Evolutionary conservation across 169 alveolate species (phyloP).

Genomic region (Plasmodium inui): DNA sequence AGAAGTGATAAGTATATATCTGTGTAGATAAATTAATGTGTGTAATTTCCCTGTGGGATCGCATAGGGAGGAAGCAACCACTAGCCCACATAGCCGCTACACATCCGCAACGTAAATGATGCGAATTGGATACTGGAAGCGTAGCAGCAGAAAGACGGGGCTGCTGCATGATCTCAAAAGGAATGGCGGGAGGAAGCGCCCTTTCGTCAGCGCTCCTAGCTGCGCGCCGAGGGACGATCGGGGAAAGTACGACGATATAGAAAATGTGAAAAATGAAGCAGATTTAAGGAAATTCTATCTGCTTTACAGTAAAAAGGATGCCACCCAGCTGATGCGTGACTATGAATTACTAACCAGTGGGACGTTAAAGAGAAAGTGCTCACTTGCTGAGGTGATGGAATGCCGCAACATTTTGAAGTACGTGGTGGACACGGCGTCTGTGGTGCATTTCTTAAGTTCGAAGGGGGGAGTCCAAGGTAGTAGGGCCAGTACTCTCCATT

Average conservation of each 20-base stretch:
- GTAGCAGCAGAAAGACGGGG: background rate
- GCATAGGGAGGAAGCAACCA: background rate
- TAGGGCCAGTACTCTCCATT: background rate
- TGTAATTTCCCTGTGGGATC: background rate
- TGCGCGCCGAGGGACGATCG: background rate
- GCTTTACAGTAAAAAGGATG: background rate
- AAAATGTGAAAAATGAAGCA: conserved; percentile 20
- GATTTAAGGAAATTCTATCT: conserved; percentile 14
- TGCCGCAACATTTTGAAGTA: conserved; percentile 16
- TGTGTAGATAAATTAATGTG: background rate
- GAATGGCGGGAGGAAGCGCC: background rate
- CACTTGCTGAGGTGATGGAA: conserved; percentile 26
- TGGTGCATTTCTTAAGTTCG: conserved; percentile 19
- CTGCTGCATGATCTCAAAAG: background rate
- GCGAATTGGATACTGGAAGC: background rate
- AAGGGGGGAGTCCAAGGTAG: background rate
- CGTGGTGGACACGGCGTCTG: background rate
- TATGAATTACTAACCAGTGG: conserved; percentile 29
- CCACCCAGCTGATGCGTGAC: conserved; percentile 4
- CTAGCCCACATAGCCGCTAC: background rate
- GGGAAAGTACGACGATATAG: conserved; percentile 3
- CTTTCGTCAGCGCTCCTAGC: background rate
- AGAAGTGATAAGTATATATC: background rate
- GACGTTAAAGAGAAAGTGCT: background rate
- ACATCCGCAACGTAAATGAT: background rate